A percentile compares a stretch with the other conserved stretches of the same genome.
These are phyloP conservation scores for Coemansia sp. DNA, from an alignment of 192 early-diverging fungal species.

Conservation along the genomic window DNA sequence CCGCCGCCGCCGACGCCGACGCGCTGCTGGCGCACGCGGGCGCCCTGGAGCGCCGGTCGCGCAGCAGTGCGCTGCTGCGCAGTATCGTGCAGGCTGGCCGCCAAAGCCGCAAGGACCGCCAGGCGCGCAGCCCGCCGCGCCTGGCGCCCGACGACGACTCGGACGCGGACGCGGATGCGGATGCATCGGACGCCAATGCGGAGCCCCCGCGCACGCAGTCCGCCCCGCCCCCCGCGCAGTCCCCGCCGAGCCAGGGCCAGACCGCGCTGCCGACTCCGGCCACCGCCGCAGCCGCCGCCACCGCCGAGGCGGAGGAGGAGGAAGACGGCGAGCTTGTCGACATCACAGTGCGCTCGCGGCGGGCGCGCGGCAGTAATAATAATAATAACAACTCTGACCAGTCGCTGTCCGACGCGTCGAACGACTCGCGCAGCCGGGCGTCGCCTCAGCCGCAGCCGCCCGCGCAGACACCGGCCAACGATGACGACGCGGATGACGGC, in stretches of 20 bases:
- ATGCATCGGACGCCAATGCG: too few species aligned
- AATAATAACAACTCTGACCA: slow-evolving; percentile 6
- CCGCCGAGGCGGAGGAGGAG: slow-evolving; percentile 15
- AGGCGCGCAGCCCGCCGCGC: too few species aligned
- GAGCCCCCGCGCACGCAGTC: too few species aligned
- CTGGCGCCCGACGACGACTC: too few species aligned
- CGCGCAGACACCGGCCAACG: background rate
- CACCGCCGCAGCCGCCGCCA: background rate
- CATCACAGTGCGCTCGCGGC: too few species aligned
- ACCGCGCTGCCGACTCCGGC: too few species aligned
- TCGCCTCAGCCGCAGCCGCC: too few species aligned
- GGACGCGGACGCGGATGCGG: too few species aligned
- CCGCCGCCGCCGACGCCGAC: slow-evolving; percentile 17
- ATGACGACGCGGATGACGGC: slow-evolving; percentile 7
- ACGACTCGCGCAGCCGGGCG: background rate
- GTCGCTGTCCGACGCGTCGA: background rate
- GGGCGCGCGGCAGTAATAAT: too few species aligned
- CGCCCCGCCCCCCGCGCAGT: too few species aligned
- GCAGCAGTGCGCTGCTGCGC: slow-evolving; percentile 40
- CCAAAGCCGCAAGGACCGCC: slow-evolving; percentile 46
- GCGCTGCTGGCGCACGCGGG: slow-evolving; percentile 1
- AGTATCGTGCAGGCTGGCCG: slow-evolving; percentile 53
- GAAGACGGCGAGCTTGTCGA: slow-evolving; percentile 53
- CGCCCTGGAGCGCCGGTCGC: slow-evolving; percentile 27
- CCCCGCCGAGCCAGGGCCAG: too few species aligned